These are phyloP conservation scores for Chalciporus sphaerocephalus DNA, from an alignment of 768 basidiomycete species.

Conservation along the genomic window DNA sequence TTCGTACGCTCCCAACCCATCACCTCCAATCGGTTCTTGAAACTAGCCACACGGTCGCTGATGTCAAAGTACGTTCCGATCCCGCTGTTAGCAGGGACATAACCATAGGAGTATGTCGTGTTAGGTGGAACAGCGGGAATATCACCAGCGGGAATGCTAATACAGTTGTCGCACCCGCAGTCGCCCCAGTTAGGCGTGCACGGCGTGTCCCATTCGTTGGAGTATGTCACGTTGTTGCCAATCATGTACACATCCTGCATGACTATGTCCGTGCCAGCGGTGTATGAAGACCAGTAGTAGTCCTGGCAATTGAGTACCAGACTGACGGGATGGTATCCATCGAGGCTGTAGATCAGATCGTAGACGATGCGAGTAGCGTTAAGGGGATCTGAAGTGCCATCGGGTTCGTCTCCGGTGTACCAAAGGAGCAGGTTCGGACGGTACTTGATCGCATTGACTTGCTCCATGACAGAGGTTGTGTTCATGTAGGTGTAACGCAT, in stretches of 20 bases:
- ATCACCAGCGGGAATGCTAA: conserved; percentile 40
- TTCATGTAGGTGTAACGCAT: conserved; percentile 75
- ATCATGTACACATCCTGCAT: conserved; percentile 57
- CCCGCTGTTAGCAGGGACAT: conserved; percentile 29
- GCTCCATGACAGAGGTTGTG: conserved; percentile 52
- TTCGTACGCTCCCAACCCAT: conserved; percentile 68
- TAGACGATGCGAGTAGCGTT: conserved; percentile 48
- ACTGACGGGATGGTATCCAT: conserved; percentile 65
- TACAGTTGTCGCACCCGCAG: conserved; percentile 71
- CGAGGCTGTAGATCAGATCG: conserved; percentile 54
- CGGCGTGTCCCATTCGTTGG: conserved; percentile 53
- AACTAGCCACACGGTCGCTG: conserved; percentile 61
- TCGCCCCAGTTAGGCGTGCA: conserved; percentile 66
- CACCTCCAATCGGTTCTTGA: conserved; percentile 51
- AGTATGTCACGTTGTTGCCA: conserved; percentile 60
- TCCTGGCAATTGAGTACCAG: conserved; percentile 64
- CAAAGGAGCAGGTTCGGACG: conserved; percentile 66
- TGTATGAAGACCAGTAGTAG: conserved; percentile 56
- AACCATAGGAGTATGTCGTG: conserved; percentile 14
- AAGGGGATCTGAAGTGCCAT: conserved; percentile 65
- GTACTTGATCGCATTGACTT: conserved; percentile 66
- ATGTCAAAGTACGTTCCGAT: conserved; percentile 57
- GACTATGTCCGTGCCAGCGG: conserved; percentile 63
- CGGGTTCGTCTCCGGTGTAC: conserved; percentile 75
- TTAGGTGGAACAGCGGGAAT: conserved; percentile 25